Conservation (phyloP, 1,139 yeast genomes). For the Nakaseomyces bracarensis region DNA sequence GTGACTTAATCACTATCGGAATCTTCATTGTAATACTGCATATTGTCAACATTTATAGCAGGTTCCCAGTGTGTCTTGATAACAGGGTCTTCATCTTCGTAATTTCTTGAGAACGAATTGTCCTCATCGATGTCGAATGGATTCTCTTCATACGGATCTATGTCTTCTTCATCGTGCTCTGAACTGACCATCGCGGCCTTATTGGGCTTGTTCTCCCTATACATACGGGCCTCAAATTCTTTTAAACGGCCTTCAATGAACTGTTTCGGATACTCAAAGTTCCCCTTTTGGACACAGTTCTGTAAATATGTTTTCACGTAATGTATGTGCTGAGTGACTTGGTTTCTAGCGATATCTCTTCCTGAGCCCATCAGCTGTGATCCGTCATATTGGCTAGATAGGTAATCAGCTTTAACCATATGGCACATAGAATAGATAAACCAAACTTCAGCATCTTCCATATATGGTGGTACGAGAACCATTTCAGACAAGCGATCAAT, state of each 20-base stretch:
- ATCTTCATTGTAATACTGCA: slow-evolving; percentile 3
- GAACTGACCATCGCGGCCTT: background rate
- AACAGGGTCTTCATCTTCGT: background rate
- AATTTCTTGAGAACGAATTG: background rate
- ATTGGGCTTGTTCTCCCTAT: slow-evolving; percentile 1
- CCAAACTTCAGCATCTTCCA: slow-evolving; percentile 31
- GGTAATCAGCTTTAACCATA: slow-evolving; percentile 23
- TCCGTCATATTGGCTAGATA: slow-evolving; percentile 15
- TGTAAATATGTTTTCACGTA: slow-evolving; percentile 18
- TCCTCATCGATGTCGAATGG: slow-evolving; percentile 5
- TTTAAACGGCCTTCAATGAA: slow-evolving; percentile 20
- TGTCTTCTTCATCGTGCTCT: background rate
- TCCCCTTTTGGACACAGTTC: slow-evolving; percentile 16
- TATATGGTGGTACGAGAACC: slow-evolving; percentile 28
- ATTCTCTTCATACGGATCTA: background rate
- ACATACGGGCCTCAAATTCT: slow-evolving; percentile 16
- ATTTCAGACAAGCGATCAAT: slow-evolving; percentile 26
- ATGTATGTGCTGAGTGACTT: slow-evolving; percentile 22
- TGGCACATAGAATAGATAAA: slow-evolving; percentile 26
- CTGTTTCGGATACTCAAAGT: slow-evolving; percentile 17
- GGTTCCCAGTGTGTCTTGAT: slow-evolving; percentile 5
- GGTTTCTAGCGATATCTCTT: slow-evolving; percentile 22
- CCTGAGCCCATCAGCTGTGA: slow-evolving; percentile 15
- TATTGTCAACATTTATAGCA: slow-evolving; percentile 1
- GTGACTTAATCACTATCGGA: background rate